Percentiles rank a stretch among this genome's conserved stretches.
Evolutionary conservation across 2,329 filamentous ascomycete species (phyloP).

Genomic region (Ophiostoma australiae): DNA sequence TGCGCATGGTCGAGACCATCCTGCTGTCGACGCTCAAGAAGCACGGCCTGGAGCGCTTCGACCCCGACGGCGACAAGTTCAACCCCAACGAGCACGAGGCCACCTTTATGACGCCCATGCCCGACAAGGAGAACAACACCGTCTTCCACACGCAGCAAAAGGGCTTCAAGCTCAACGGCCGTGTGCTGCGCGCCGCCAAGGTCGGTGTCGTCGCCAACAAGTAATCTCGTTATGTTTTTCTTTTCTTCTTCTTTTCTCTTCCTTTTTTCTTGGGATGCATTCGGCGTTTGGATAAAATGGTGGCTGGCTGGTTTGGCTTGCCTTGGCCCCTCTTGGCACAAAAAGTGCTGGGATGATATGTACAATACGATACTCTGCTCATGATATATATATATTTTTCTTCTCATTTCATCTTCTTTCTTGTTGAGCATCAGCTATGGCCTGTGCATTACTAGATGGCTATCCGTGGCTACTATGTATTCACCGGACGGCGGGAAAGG

Average conservation of each 20-base stretch:
- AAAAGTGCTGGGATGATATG: slow-evolving; percentile 16
- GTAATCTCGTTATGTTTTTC: slow-evolving; percentile 30
- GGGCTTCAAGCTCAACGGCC: slow-evolving; percentile 89
- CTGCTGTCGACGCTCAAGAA: slow-evolving; percentile 84
- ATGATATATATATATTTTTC: slow-evolving; percentile 22
- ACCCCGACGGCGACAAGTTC: slow-evolving; percentile 81
- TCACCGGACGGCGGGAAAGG: too few species aligned
- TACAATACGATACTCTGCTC: slow-evolving; percentile 28
- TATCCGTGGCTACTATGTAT: neutral
- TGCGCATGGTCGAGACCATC: slow-evolving; percentile 92
- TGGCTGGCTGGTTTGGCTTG: neutral
- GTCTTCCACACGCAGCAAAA: slow-evolving; percentile 94
- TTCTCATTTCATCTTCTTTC: neutral
- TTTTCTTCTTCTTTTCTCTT: neutral
- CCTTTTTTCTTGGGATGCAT: slow-evolving; percentile 1
- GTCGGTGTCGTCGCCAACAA: slow-evolving; percentile 91
- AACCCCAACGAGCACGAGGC: slow-evolving; percentile 96
- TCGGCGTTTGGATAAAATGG: slow-evolving; percentile 23
- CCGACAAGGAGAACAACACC: slow-evolving; percentile 81
- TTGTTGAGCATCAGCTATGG: neutral
- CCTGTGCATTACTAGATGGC: neutral
- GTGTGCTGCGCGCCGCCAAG: slow-evolving; percentile 85
- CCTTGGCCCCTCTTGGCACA: neutral
- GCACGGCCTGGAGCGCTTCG: slow-evolving; percentile 87
- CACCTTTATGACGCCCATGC: slow-evolving; percentile 84